phyloP scores from a whole-genome alignment of 2,329 filamentous ascomycete genomes.

The Epichloe glyceriae region DNA sequence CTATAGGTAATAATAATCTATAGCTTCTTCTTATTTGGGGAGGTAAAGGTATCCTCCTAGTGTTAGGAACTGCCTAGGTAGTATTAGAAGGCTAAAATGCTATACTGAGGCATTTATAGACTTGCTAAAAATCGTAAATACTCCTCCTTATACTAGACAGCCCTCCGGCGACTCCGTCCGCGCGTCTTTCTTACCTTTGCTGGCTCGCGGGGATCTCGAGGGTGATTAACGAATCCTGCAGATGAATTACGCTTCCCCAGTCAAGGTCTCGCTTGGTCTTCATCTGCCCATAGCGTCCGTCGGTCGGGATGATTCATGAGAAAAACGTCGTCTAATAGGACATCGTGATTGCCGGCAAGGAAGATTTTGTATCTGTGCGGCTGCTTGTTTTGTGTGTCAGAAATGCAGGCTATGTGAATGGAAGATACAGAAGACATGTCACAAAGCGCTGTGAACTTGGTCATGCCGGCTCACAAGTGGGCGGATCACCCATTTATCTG shows the following conservation, averaged over 20 bases:
- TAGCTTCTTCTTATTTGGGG: too few relatives aligned
- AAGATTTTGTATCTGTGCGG: constrained; percentile 30
- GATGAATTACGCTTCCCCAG: constrained; percentile 12
- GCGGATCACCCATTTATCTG: too few relatives aligned
- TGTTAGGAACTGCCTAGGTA: constrained; percentile 3
- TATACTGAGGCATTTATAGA: constrained; percentile 13
- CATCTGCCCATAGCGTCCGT: constrained; percentile 10
- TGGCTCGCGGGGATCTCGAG: constrained; percentile 5
- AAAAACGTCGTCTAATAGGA: constrained; percentile 16
- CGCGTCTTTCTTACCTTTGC: background rate
- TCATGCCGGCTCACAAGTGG: too few relatives aligned
- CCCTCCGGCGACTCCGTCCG: background rate
- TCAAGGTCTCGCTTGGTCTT: constrained; percentile 8
- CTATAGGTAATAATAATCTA: too few relatives aligned
- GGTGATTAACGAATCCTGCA: constrained; percentile 8
- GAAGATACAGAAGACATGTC: background rate
- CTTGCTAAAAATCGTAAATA: constrained; percentile 12
- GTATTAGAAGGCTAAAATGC: constrained; percentile 16
- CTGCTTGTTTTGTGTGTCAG: constrained; percentile 30
- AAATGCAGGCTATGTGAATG: constrained; percentile 26
- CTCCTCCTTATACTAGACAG: background rate
- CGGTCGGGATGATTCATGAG: constrained; percentile 4
- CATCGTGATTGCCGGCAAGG: constrained; percentile 34
- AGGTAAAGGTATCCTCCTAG: too few relatives aligned
- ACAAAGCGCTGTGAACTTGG: background rate